phyloP scores from a whole-genome alignment of 2,329 filamentous ascomycete species.

The Pseudopithomyces maydicus region DNA sequence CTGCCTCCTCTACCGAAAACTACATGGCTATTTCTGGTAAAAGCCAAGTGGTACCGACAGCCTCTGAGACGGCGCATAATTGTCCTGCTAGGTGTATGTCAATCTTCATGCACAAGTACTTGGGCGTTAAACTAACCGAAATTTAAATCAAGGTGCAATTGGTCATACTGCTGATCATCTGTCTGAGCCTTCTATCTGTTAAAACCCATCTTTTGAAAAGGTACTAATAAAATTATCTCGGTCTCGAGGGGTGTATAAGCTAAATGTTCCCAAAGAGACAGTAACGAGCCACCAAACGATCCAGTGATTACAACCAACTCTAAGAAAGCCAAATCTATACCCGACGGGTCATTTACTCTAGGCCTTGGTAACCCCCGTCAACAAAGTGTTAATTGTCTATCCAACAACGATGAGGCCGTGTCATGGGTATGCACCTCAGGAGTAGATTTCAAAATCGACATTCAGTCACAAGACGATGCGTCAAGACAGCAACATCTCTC shows the following conservation, averaged over 20 bases:
- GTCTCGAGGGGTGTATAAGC: background rate
- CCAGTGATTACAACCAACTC: background rate
- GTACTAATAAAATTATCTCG: background rate
- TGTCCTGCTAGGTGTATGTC: constrained; percentile 20
- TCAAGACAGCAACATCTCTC: constrained; percentile 21
- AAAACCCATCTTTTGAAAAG: background rate
- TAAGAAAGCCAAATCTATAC: constrained; percentile 4
- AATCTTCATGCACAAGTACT: constrained; percentile 20
- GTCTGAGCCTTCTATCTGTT: background rate
- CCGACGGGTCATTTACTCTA: constrained; percentile 26
- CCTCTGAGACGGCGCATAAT: constrained; percentile 26
- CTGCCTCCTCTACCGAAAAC: constrained; percentile 28
- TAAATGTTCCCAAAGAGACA: background rate
- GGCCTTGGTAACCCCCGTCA: constrained; percentile 24
- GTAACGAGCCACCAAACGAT: constrained; percentile 1
- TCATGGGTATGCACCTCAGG: constrained; percentile 32
- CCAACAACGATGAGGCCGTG: constrained; percentile 26
- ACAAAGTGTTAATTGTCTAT: constrained; percentile 33
- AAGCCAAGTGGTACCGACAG: constrained; percentile 24
- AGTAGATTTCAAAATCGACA: constrained; percentile 22
- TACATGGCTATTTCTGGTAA: constrained; percentile 17
- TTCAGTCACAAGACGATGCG: constrained; percentile 18
- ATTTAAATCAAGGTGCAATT: constrained; percentile 10
- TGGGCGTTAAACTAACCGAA: constrained; percentile 12
- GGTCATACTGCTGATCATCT: constrained; percentile 12